These are phyloP conservation scores for Artemisia argyi DNA, from an alignment of 129 eudicot genomes.

Conservation along the genomic window DNA sequence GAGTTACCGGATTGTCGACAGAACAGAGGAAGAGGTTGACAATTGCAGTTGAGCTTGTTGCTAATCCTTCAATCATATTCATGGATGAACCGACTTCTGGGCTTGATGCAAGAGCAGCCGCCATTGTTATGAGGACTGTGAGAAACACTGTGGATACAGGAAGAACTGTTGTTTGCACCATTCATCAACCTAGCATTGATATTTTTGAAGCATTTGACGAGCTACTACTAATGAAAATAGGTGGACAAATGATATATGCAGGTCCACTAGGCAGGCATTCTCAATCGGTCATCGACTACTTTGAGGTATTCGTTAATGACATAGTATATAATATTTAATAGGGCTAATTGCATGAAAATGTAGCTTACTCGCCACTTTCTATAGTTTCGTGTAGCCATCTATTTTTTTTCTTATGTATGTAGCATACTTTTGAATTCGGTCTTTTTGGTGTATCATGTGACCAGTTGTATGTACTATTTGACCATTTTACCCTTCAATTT, in stretches of 20 bases:
- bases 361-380: conserved; percentile 72
- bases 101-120: conserved; percentile 94
- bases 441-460: too few species aligned
- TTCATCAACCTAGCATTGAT: conserved; percentile 94
- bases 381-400: conserved; percentile 34
- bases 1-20: conserved; percentile 73
- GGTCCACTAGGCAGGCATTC: conserved; percentile 85
- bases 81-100: conserved; percentile 98
- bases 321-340: conserved; percentile 32
- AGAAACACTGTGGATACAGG: conserved; percentile 95
- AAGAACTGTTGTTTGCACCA: conserved; percentile 91
- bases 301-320: conserved; percentile 46
- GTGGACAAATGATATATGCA: conserved; percentile 81
- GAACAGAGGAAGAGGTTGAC: conserved; percentile 82
- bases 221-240: conserved; percentile 77
- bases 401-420: too few species aligned
- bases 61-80: conserved; percentile 87
- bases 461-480: too few species aligned
- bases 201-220: conserved; percentile 94
- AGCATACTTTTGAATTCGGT: too few species aligned
- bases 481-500: too few species aligned
- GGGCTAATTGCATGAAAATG: conserved; percentile 61
- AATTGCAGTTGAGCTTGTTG: conserved; percentile 93
- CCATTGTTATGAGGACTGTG: conserved; percentile 92
- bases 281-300: conserved; percentile 62